Base-by-base conservation (phyloP, 768 basidiomycete genomes). In the Tricholoma saponaceum region DNA sequence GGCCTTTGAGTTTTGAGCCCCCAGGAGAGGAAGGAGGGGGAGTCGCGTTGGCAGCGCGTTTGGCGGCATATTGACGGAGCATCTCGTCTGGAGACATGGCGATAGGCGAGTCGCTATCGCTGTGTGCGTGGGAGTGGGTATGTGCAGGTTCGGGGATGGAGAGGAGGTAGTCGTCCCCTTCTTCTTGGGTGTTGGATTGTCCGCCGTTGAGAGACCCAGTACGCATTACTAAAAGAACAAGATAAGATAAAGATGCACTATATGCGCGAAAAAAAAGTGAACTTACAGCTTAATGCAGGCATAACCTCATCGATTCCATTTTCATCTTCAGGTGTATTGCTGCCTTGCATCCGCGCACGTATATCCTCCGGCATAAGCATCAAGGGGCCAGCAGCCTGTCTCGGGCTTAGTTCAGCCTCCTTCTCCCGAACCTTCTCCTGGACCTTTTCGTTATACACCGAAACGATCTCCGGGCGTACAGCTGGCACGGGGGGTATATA, bases 71-170 rank as follows among this genome's bases (percentile, higher is more conserved):
- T 1, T 86, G 86, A 35, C 86, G 83, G 46, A 91, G 75, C 85
- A 91, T 87, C 23, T 83, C 89, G 66, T 92, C 90, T 3, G 89
- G 89, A 56, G 75, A 74, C 72, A 79, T 80, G 23, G 81, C 77
- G 50, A 54, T 33, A 2, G 68, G 57, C 47, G 14, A 10, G 35
- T 7, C 23, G 52, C 2, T 0, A 84, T 81, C 69, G 64, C 65
- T 18, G 76, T 70, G 53, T 51, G 67, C 1, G 72, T 68, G 1
- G 73, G 75, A 43, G 68, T 64, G 26, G 70, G 66, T 41, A 62
- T 49, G 67, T 60, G 67, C 72, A 9, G 69, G 67, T 68, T 71
- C 76, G 41, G 73, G 63, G 26, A 50, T n/a, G 22, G 78, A 65
- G 54, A 83, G 72, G 37, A 87, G 74, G 60, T 79, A 82, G 20